A percentile compares a stretch with the other conserved stretches of the same genome.
phyloP scores from a whole-genome alignment of 768 basidiomycete species.

The Suillus sp. region DNA sequence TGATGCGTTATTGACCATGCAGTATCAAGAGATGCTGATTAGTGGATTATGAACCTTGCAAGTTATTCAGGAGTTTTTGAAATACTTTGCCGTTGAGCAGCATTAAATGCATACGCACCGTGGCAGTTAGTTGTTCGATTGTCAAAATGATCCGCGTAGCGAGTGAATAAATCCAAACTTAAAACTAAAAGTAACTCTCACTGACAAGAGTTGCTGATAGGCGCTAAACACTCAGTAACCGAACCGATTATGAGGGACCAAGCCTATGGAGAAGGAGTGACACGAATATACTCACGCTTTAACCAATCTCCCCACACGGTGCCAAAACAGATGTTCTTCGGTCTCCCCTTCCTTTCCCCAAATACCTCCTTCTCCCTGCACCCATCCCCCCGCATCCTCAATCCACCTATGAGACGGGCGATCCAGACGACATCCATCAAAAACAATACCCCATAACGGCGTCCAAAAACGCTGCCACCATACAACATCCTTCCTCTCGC shows the following conservation, averaged over 20 bases:
- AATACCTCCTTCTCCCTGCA: conserved; percentile 34
- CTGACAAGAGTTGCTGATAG: too few relatives aligned
- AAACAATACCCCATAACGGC: conserved; percentile 60
- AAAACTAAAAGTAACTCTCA: too few relatives aligned
- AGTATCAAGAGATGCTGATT: too few relatives aligned
- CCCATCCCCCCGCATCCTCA: conserved; percentile 51
- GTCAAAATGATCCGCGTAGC: too few relatives aligned
- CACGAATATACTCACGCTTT: conserved; percentile 36
- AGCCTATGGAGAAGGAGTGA: neutral
- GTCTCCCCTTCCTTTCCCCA: conserved; percentile 55
- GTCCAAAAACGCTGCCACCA: conserved; percentile 80
- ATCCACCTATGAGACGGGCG: conserved; percentile 54
- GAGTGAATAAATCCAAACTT: too few relatives aligned
- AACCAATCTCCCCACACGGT: conserved; percentile 57
- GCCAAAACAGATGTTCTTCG: conserved; percentile 62
- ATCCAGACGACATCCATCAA: conserved; percentile 69
- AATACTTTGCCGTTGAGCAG: too few relatives aligned
- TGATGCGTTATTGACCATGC: too few relatives aligned
- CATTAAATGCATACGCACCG: too few relatives aligned
- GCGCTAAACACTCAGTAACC: too few relatives aligned
- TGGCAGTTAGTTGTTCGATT: too few relatives aligned
- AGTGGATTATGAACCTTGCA: too few relatives aligned
- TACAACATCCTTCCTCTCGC: conserved; percentile 51
- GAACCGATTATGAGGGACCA: neutral
- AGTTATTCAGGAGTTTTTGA: too few relatives aligned